These are phyloP conservation scores for Prunella vulgaris DNA, from an alignment of 257 asterid genomes.

Conservation along the genomic window DNA sequence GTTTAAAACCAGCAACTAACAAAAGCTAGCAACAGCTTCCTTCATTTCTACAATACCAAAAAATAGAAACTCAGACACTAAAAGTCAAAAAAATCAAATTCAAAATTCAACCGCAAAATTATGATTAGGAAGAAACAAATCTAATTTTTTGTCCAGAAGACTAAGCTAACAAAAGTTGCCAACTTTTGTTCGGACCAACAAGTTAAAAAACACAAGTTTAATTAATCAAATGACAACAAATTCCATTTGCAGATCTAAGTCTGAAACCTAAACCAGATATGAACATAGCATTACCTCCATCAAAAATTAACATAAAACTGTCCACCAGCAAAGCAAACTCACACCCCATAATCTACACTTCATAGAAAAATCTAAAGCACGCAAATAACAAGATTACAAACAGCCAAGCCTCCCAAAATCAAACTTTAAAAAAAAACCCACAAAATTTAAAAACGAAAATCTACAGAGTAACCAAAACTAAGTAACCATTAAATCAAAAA, in stretches of 20 bases:
- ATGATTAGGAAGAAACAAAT: not conserved
- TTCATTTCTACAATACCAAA: not conserved
- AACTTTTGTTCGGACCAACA: slow-evolving; percentile 13
- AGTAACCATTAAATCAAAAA: slow-evolving; percentile 6
- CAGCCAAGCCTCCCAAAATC: not conserved
- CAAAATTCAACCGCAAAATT: not conserved
- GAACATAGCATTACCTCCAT: not conserved
- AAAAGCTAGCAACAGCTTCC: not conserved
- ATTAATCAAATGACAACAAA: not conserved
- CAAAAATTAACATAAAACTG: slow-evolving; percentile 10
- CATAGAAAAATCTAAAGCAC: not conserved
- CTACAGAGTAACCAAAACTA: not conserved
- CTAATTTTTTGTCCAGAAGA: not conserved
- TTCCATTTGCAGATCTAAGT: slow-evolving; percentile 35
- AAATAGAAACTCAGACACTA: not conserved
- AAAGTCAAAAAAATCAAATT: not conserved
- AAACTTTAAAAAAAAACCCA: not conserved
- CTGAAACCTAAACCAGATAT: slow-evolving; percentile 16
- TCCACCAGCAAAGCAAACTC: not conserved
- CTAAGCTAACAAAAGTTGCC: slow-evolving; percentile 12
- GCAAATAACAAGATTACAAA: not conserved
- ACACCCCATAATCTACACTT: slow-evolving; percentile 3
- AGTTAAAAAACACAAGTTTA: not conserved
- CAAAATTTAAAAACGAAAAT: not conserved
- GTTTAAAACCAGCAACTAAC: not conserved